Evolutionary conservation across 169 alveolate genomes (phyloP), one percentile per base, ranked within the genome.

Genomic region (Pseudocohnilembus persalinus): DNA sequence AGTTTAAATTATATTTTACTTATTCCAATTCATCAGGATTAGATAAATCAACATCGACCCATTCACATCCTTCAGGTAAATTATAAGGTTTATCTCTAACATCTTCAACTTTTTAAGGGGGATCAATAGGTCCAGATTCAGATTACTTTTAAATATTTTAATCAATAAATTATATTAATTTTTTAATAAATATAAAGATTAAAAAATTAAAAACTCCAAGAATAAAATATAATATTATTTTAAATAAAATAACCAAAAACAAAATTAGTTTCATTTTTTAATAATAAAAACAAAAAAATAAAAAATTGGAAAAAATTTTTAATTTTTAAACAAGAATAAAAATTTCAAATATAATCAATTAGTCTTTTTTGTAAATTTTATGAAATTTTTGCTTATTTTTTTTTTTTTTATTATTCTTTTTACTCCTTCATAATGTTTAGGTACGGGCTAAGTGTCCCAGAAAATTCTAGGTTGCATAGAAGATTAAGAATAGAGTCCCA

Each of bases 21-120:
- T 88, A 74, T 16, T 91, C 90, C 29, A 90, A 79, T 64, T 93
- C 94, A 1, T 92, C 96, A 30, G 94, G 96, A 81, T 97, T 92
- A 35, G 83, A 83, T 27, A 97, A 83, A 90, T 98, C 99, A 74
- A 97, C 91, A 49, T 91, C 97, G n/a, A 83, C 88, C 99, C 99
- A 98, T 78, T 92, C 98, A 86, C 96, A 97, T 4, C 97, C 98
- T n/a, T 88, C 93, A 11, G 99, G 99, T 0, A 98, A 94, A 35
- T 90, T 83, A 79, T 93, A 94, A n/a, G 97, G 97, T 31, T 91
- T 97, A 87, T 96, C 80, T 76, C 88, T 82, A 32, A 93, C 94
- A 29, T 92, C 97, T 75, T 89, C 96, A n/a, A 90, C 93, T 72
- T 86, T 92, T 87, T 91, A 91, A 77, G 30, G 35, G 33, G 75